These are phyloP conservation scores for Pseudocercospora pini-densiflorae DNA, from an alignment of 2,329 filamentous ascomycete species.

Conservation along the genomic window DNA sequence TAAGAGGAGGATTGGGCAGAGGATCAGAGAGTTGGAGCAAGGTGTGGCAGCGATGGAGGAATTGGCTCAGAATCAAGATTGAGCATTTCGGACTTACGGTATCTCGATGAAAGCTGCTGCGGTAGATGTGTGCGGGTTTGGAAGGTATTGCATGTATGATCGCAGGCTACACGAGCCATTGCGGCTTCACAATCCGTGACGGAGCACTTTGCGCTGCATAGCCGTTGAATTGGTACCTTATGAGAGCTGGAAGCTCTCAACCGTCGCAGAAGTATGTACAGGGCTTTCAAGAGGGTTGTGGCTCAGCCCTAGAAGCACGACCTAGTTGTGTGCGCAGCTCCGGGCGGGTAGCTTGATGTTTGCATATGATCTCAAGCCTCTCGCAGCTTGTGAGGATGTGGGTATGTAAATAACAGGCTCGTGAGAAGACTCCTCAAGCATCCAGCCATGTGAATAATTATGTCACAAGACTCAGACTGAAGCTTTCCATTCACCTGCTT, in stretches of 20 bases:
- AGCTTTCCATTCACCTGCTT: neutral
- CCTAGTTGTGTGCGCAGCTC: neutral
- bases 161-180: neutral
- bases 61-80: conserved; percentile 53
- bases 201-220: neutral
- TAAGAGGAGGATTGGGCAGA: conserved; percentile 54
- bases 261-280: neutral
- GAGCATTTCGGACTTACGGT: neutral
- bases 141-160: neutral
- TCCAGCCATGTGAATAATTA: neutral
- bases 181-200: neutral
- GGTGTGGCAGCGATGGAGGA: conserved; percentile 58
- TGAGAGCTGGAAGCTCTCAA: neutral
- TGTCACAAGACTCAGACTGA: neutral
- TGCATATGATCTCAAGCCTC: neutral
- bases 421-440: neutral
- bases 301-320: neutral
- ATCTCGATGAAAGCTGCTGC: neutral
- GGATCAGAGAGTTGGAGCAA: conserved; percentile 59
- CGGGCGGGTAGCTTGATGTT: neutral
- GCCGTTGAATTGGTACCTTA: neutral
- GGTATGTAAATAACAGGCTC: neutral
- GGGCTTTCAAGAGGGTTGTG: neutral
- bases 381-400: neutral
- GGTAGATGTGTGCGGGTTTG: neutral